A percentile compares a stretch with the other conserved stretches of the same genome.
phyloP scores from a whole-genome alignment of 1,139 yeast species.

The Magnusiomyces magnusii region DNA sequence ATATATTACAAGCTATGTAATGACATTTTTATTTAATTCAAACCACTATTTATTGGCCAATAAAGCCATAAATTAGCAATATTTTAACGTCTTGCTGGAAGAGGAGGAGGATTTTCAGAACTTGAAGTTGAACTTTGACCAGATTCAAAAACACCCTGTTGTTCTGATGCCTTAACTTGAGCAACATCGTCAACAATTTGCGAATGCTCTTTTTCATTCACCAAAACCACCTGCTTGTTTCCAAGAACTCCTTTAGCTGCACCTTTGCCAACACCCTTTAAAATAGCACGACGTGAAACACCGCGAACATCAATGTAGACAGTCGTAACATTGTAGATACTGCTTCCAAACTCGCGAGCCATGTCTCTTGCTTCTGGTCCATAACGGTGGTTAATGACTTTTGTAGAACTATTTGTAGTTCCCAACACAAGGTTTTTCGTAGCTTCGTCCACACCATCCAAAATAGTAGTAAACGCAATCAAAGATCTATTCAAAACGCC shows the following conservation, averaged over 20 bases:
- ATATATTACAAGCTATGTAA: too few relatives aligned
- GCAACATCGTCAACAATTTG: not conserved
- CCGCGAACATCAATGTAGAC: constrained; percentile 13
- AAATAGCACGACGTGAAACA: constrained; percentile 13
- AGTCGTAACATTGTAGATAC: constrained; percentile 10
- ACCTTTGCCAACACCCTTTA: constrained; percentile 14
- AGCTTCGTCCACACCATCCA: constrained; percentile 15
- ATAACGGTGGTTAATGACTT: constrained; percentile 13
- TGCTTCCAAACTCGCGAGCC: constrained; percentile 11
- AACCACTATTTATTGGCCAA: too few relatives aligned
- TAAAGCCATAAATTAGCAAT: too few relatives aligned
- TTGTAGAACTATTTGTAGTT: constrained; percentile 7
- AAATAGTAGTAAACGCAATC: constrained; percentile 14
- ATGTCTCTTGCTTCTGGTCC: constrained; percentile 13
- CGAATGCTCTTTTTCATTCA: not conserved
- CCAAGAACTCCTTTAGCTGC: constrained; percentile 9
- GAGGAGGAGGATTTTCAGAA: not conserved
- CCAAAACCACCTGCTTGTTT: constrained; percentile 3
- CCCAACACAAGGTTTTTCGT: constrained; percentile 8
- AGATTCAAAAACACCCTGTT: not conserved
- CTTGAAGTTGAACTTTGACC: constrained; percentile 39
- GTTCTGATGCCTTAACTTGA: not conserved
- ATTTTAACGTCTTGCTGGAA: not conserved
- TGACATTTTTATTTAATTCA: too few relatives aligned
- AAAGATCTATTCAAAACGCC: constrained; percentile 13